Evolutionary conservation across 768 basidiomycete species (phyloP).

Genomic region (Candolleomyces aberdarensis): DNA sequence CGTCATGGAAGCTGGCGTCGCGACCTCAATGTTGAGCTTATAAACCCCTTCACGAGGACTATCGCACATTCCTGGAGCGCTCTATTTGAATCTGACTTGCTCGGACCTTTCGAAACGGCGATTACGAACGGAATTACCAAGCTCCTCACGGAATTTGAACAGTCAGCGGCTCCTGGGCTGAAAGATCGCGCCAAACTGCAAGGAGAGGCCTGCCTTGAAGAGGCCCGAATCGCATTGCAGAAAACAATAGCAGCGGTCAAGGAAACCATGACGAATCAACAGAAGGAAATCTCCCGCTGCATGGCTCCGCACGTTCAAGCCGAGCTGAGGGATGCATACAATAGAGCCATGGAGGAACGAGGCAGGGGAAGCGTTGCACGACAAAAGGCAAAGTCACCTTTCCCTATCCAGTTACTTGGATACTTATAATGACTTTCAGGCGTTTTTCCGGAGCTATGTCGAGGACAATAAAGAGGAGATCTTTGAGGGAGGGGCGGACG

Average conservation of each 20-base stretch:
- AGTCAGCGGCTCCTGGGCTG: constrained; percentile 46
- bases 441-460: constrained; percentile 46
- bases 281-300: constrained; percentile 58
- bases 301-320: constrained; percentile 54
- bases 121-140: constrained; percentile 35
- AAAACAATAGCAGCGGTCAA: constrained; percentile 47
- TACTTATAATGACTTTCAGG: constrained; percentile 23
- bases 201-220: constrained; percentile 48
- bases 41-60: constrained; percentile 54
- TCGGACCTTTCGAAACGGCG: constrained; percentile 42
- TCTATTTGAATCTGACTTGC: constrained; percentile 59
- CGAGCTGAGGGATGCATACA: constrained; percentile 49
- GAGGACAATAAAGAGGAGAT: constrained; percentile 42
- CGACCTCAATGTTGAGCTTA: constrained; percentile 59
- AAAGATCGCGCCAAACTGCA: constrained; percentile 51
- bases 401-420: not conserved
- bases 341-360: constrained; percentile 49
- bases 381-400: constrained; percentile 43
- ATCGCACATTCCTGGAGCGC: constrained; percentile 58
- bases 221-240: constrained; percentile 46
- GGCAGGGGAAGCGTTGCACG: constrained; percentile 56
- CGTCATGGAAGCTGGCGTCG: constrained; percentile 53
- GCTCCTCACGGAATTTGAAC: constrained; percentile 50
- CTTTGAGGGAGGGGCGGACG: constrained; percentile 51
- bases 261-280: constrained; percentile 48